Conservation (phyloP, 805 yeast genomes). For the Blastobotrys peoriensis region DNA sequence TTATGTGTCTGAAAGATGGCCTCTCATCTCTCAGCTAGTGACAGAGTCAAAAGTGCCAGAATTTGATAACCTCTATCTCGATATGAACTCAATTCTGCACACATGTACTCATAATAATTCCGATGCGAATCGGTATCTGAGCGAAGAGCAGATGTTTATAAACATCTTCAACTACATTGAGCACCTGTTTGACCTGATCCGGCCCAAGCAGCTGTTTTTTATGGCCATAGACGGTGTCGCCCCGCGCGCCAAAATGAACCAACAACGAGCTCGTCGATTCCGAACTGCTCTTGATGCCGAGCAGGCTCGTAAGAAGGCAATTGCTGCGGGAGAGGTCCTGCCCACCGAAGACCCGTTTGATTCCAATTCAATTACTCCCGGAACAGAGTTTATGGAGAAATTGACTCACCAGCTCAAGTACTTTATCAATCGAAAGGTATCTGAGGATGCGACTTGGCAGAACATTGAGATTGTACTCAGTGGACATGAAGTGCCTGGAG, state of each 20-base stretch:
- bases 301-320: conserved; percentile 65
- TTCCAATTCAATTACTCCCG: conserved; percentile 95
- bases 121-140: conserved; percentile 53
- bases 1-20: conserved; percentile 98
- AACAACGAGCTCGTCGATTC: conserved; percentile 93
- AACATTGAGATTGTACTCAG: conserved; percentile 68
- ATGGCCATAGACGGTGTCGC: conserved; percentile 99
- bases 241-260: conserved; percentile 97
- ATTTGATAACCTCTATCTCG: conserved; percentile 90
- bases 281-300: conserved; percentile 93
- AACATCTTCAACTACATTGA: conserved; percentile 94
- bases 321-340: conserved; percentile 61
- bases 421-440: conserved; percentile 79
- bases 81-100: conserved; percentile 94
- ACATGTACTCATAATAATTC: conserved; percentile 83
- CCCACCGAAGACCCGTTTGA: conserved; percentile 78
- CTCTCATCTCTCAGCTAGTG: conserved; percentile 80
- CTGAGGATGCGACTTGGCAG: conserved; percentile 85
- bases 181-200: conserved; percentile 80
- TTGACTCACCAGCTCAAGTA: conserved; percentile 76
- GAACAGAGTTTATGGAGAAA: conserved; percentile 95
- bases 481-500: conserved; percentile 97
- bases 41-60: conserved; percentile 82
- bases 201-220: conserved; percentile 79
- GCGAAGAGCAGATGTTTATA: conserved; percentile 88